Conservation (phyloP, 306 rosid genomes). For the Luffa aegyptiaca region DNA sequence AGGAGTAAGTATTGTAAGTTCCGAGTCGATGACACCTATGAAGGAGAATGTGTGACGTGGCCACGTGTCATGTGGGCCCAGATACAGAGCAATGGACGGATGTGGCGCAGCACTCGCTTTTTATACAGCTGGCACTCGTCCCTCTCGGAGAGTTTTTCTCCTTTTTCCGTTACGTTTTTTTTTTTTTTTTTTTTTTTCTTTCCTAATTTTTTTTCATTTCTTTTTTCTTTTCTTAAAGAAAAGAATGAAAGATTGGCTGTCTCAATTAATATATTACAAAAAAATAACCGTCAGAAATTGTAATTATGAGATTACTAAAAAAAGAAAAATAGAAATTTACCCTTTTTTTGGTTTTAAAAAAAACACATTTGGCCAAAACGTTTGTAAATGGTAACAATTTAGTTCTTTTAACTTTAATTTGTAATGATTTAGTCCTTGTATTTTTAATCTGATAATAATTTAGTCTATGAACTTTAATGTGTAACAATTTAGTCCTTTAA, state of each 20-base stretch:
- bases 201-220: not conserved
- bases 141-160: not conserved
- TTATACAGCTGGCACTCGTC: slow-evolving; percentile 18
- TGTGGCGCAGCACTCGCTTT: slow-evolving; percentile 7
- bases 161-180: not conserved
- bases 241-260: not conserved
- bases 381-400: no score
- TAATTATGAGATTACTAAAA: no score
- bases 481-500: no score
- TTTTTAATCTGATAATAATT: no score
- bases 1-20: not conserved
- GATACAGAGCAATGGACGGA: not conserved
- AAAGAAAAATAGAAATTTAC: no score
- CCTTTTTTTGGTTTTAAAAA: no score
- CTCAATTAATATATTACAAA: not conserved
- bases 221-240: not conserved
- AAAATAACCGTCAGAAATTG: no score
- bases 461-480: no score
- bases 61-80: slow-evolving; percentile 24
- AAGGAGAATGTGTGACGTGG: slow-evolving; percentile 7
- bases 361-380: no score
- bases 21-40: slow-evolving; percentile 18
- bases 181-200: no score
- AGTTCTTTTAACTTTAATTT: no score
- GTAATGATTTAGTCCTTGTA: no score